Evolutionary conservation across 176 grass and related monocot species (phyloP).

Genomic region (Neostapfia colusana): DNA sequence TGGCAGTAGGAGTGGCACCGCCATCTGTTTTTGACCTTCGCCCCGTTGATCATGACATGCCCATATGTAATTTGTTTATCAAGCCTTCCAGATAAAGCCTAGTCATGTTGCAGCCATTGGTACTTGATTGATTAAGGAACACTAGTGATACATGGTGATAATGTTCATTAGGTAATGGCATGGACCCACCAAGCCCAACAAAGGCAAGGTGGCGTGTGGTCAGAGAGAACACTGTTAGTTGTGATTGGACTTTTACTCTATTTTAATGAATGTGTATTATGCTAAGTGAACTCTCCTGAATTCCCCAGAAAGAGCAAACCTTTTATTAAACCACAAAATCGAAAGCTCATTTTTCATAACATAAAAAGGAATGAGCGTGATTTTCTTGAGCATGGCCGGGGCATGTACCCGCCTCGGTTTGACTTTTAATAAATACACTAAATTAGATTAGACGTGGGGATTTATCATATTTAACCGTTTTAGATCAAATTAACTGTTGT

Average conservation of each 20-base stretch:
- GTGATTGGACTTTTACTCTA: background rate
- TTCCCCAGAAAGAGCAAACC: background rate
- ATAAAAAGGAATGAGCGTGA: background rate
- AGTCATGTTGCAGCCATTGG: background rate
- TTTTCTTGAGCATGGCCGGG: too few relatives aligned
- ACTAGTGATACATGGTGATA: constrained; percentile 25
- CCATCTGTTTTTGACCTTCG: background rate
- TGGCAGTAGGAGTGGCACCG: background rate
- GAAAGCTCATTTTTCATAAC: background rate
- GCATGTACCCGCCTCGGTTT: too few relatives aligned
- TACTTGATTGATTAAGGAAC: constrained; percentile 8
- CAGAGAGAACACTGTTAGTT: background rate
- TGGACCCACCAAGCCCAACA: constrained; percentile 4
- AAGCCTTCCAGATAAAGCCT: constrained; percentile 12
- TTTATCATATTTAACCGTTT: too few relatives aligned
- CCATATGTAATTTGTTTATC: background rate
- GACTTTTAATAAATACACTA: too few relatives aligned
- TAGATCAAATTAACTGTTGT: too few relatives aligned
- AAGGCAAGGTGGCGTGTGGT: background rate
- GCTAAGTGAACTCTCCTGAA: background rate
- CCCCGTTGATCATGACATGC: background rate
- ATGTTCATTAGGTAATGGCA: constrained; percentile 32
- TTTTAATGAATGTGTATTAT: background rate
- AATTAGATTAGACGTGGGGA: too few relatives aligned
- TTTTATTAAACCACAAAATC: background rate